These are phyloP conservation scores for Colletotrichum paranaense DNA, from an alignment of 2,329 filamentous ascomycete species.

Conservation along the genomic window DNA sequence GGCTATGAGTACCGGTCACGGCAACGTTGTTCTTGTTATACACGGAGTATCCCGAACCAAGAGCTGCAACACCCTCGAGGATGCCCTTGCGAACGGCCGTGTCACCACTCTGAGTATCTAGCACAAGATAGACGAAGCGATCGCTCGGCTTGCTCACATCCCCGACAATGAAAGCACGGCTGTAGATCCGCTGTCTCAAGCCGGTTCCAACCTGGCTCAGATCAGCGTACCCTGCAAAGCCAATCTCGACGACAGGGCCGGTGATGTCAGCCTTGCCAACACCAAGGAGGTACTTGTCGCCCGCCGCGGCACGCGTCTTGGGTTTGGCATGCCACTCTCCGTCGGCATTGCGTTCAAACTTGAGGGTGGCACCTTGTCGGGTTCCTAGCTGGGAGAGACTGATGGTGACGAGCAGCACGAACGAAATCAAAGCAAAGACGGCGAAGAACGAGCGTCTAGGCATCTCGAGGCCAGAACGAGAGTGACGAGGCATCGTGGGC, in stretches of 20 bases:
- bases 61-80: constrained; percentile 74
- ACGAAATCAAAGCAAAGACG: constrained; percentile 29
- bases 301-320: constrained; percentile 39
- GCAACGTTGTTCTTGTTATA: constrained; percentile 88
- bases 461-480: constrained; percentile 18
- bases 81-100: constrained; percentile 91
- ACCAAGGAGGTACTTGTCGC: constrained; percentile 63
- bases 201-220: constrained; percentile 85
- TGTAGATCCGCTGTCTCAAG: constrained; percentile 87
- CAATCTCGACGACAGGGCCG: constrained; percentile 87
- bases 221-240: constrained; percentile 92
- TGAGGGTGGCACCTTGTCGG: background rate
- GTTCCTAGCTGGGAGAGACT: constrained; percentile 17
- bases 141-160: constrained; percentile 73
- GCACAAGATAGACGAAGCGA: constrained; percentile 86
- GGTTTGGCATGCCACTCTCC: constrained; percentile 19
- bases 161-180: constrained; percentile 88
- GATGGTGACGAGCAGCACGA: constrained; percentile 27
- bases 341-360: constrained; percentile 18
- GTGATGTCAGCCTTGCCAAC: constrained; percentile 70
- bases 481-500: constrained; percentile 21
- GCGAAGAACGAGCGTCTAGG: constrained; percentile 29
- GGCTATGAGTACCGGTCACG: constrained; percentile 92
- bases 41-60: constrained; percentile 78
- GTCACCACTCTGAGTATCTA: constrained; percentile 90